phyloP scores from a whole-genome alignment of 2,329 filamentous ascomycete species.

The Grosmannia serpens region DNA sequence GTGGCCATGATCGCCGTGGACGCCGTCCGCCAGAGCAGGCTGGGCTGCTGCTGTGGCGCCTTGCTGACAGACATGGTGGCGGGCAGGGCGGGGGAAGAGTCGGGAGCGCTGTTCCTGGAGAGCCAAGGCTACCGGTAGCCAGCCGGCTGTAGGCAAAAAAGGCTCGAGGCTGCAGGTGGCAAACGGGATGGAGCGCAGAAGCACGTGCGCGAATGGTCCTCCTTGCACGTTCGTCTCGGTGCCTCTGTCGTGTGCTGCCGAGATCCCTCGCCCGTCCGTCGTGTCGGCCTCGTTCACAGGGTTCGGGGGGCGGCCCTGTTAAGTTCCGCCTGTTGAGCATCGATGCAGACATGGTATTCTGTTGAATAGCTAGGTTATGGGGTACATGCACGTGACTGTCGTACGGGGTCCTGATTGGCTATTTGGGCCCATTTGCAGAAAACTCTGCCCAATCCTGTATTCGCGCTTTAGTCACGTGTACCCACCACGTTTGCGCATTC shows the following conservation, averaged over 20 bases:
- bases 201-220: not conserved
- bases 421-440: too few relatives aligned
- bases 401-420: too few relatives aligned
- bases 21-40: conserved; percentile 57
- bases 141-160: too few relatives aligned
- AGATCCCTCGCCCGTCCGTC: not conserved
- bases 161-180: not conserved
- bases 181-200: not conserved
- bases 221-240: not conserved
- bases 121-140: not conserved
- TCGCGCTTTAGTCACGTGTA: too few relatives aligned
- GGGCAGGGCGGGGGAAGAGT: not conserved
- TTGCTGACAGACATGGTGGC: conserved; percentile 3
- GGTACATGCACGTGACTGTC: not conserved
- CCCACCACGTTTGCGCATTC: too few relatives aligned
- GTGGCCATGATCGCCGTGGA: conserved; percentile 67
- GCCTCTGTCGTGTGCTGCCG: not conserved
- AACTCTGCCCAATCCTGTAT: too few relatives aligned
- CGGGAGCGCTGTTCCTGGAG: not conserved
- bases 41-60: conserved; percentile 30
- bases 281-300: not conserved
- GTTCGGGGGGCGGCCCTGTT: not conserved
- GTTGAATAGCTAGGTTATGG: not conserved
- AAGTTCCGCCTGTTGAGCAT: not conserved
- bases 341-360: not conserved